Conservation (phyloP, 352 stramenopile genomes). For the Globisporangium viniferum region DNA sequence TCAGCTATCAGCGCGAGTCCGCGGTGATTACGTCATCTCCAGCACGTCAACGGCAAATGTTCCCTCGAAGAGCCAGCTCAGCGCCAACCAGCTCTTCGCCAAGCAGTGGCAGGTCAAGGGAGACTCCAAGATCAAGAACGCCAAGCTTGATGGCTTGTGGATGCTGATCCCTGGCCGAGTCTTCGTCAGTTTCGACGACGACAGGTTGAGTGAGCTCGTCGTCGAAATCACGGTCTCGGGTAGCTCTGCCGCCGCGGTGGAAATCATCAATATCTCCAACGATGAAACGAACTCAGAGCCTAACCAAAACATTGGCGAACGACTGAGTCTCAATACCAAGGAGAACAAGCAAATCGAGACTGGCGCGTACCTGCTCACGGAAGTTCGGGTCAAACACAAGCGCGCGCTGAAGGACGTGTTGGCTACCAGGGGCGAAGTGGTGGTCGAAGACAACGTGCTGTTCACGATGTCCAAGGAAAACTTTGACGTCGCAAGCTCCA, state of each 20-base stretch:
- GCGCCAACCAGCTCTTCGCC: no score
- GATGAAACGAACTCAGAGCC: neutral
- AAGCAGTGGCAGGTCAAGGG: no score
- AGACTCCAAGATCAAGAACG: no score
- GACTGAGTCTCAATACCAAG: neutral
- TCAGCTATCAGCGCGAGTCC: no score
- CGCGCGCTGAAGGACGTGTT: neutral
- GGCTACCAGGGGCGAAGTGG: neutral
- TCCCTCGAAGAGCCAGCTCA: no score
- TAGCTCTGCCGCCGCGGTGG: neutral
- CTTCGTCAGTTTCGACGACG: no score
- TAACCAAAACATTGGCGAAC: neutral
- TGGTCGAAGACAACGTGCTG: neutral
- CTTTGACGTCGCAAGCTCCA: neutral
- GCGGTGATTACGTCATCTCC: no score
- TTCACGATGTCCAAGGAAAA: neutral
- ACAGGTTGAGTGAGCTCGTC: neutral
- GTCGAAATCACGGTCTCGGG: neutral
- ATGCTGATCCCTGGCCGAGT: no score
- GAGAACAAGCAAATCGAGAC: neutral
- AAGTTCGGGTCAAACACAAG: neutral
- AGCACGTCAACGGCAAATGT: no score
- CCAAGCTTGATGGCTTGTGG: no score
- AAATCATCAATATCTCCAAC: neutral
- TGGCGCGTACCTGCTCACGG: neutral